These are phyloP conservation scores for Fusarium sp. DNA, from an alignment of 2,329 filamentous ascomycete genomes.

Conservation along the genomic window DNA sequence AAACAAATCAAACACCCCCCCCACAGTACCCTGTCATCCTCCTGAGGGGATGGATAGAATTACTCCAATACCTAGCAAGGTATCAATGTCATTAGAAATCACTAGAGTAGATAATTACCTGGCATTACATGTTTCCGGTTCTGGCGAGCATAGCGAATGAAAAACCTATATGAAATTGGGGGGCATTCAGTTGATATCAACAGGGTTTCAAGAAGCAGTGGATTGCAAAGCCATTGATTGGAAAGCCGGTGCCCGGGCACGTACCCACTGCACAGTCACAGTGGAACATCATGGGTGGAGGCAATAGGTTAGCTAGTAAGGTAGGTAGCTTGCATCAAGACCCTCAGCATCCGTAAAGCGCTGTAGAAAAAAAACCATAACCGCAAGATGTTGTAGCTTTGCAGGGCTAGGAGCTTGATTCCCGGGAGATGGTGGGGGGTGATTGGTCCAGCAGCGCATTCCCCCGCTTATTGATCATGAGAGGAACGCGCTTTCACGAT, in stretches of 20 bases:
- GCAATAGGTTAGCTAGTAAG: neutral
- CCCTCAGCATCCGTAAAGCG: constrained; percentile 3
- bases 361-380: constrained; percentile 7
- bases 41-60: neutral
- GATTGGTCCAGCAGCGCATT: constrained; percentile 44
- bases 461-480: constrained; percentile 53
- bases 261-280: neutral
- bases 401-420: constrained; percentile 37
- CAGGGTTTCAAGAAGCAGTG: constrained; percentile 19
- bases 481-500: constrained; percentile 42
- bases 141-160: constrained; percentile 25
- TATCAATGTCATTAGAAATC: constrained; percentile 8
- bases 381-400: constrained; percentile 33
- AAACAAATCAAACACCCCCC: constrained; percentile 1
- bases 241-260: neutral
- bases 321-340: neutral
- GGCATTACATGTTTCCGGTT: constrained; percentile 4
- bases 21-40: neutral
- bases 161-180: neutral
- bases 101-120: neutral
- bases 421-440: constrained; percentile 32
- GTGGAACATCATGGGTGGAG: constrained; percentile 1
- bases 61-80: neutral
- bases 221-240: constrained; percentile 11
- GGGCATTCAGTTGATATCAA: neutral